Conservation (phyloP, 192 early-diverging fungal genomes). For the Entophlyctis luteolus region DNA sequence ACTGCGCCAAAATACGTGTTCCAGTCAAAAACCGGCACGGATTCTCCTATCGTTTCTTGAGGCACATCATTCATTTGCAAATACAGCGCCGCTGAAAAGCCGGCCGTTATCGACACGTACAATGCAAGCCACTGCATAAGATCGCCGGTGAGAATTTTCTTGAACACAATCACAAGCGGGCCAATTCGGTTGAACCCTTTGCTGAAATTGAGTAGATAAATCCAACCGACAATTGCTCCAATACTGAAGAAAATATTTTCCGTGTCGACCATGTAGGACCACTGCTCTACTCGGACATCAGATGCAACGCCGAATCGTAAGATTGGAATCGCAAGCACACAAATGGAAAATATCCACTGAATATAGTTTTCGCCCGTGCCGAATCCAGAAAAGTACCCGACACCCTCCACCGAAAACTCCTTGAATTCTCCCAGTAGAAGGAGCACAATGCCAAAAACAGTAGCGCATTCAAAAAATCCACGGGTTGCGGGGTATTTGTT, state of each 20-base stretch:
- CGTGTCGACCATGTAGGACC: neutral
- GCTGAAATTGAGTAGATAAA: neutral
- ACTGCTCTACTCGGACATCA: neutral
- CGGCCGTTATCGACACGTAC: neutral
- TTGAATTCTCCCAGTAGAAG: neutral
- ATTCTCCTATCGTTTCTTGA: neutral
- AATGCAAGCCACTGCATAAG: neutral
- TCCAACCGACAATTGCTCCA: slow-evolving; percentile 7
- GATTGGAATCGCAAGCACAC: neutral
- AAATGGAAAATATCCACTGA: slow-evolving; percentile 12
- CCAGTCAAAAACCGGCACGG: slow-evolving; percentile 11
- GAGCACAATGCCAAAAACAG: neutral
- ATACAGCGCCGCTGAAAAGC: slow-evolving; percentile 10
- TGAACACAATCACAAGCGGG: slow-evolving; percentile 12
- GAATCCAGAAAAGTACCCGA: slow-evolving; percentile 16
- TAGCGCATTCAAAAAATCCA: neutral
- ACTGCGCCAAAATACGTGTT: neutral
- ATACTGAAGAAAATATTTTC: slow-evolving; percentile 14
- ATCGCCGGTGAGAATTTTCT: neutral
- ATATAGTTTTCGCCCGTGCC: slow-evolving; percentile 19
- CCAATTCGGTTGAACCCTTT: slow-evolving; percentile 13
- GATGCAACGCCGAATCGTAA: slow-evolving; percentile 1
- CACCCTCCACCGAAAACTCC: neutral
- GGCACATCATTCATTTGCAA: slow-evolving; percentile 4
- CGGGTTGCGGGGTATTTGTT: neutral